Evolutionary conservation across 345 rosid genomes (phyloP), one percentile per base, ranked within the genome.

Genomic region (Noccaea caerulescens): DNA sequence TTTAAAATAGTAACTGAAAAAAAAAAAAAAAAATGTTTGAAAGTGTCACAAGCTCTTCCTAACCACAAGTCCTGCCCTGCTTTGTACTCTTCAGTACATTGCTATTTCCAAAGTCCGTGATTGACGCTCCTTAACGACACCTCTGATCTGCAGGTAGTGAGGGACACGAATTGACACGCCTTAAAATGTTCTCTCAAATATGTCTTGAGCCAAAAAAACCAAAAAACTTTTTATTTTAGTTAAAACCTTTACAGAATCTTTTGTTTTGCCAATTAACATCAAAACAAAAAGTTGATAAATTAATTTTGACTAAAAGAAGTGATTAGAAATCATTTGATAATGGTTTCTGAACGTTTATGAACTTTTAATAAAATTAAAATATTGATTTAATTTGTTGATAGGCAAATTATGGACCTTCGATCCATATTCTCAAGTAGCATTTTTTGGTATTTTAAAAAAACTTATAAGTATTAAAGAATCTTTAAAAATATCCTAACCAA

Each of bases 61-160:
- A 41, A 34, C 58, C 71, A 64, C 58, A 72, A 44, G 10, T 36
- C 20, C 61, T 71, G 36, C 45, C 39, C 53, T 51, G 67, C 25
- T 42, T 72, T 63, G 76, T 63, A 72, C 76, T 61, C 63, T 43
- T 52, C 62, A 52, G 75, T 71, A 71, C 76, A 72, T 53, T 63
- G 43, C 61, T 32, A 33, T 51, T 61, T 61, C 41, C 45, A 61
- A 73, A 57, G 66, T 72, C 77, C 77, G 77, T 65, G 58, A 72
- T 64, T 72, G 25, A 63, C 77, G 71, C 41, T 13, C 50, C 64
- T 56, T 45, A 63, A 55, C 34, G 25, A 41, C 60, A 60, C 52
- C 42, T 61, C 53, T 50, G 25, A 37, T 52, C 45, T 61, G 61
- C 63, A 56, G 63, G 42, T 72, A 56, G 71, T 34, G 43, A 72